Evolutionary conservation across 1,139 yeast genomes (phyloP).

Genomic region (Fermentozyma sake): DNA sequence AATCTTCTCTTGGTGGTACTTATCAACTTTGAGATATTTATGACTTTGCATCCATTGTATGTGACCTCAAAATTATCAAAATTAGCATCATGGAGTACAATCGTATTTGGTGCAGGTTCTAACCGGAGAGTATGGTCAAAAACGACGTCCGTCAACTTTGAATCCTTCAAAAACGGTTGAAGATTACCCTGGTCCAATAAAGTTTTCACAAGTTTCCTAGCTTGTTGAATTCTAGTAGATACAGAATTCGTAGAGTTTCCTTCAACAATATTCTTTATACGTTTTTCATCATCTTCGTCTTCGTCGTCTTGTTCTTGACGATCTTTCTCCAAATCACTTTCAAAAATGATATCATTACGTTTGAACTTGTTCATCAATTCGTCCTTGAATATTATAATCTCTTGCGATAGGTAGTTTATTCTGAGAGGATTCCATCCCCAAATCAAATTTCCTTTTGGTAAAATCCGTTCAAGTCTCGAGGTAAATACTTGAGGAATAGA

Average conservation of each 20-base stretch:
- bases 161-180: constrained; percentile 65
- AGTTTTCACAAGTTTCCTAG: constrained; percentile 74
- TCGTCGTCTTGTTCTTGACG: constrained; percentile 17
- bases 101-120: constrained; percentile 73
- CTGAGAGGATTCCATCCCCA: constrained; percentile 76
- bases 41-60: constrained; percentile 76
- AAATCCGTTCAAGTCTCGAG: constrained; percentile 57
- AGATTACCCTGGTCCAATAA: constrained; percentile 82
- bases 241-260: constrained; percentile 7
- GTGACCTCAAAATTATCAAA: constrained; percentile 71
- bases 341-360: constrained; percentile 60
- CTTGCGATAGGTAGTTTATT: constrained; percentile 77
- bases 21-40: constrained; percentile 64
- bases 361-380: constrained; percentile 67
- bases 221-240: constrained; percentile 44
- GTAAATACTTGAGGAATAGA: constrained; percentile 70
- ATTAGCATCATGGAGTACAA: constrained; percentile 63
- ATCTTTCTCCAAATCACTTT: constrained; percentile 35
- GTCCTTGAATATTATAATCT: constrained; percentile 70
- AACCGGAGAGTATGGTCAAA: constrained; percentile 66
- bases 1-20: constrained; percentile 42
- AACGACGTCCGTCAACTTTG: constrained; percentile 65
- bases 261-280: constrained; percentile 10
- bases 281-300: constrained; percentile 14
- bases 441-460: constrained; percentile 51